Conservation (phyloP, 352 stramenopile species). For the Globisporangium nodosum region DNA sequence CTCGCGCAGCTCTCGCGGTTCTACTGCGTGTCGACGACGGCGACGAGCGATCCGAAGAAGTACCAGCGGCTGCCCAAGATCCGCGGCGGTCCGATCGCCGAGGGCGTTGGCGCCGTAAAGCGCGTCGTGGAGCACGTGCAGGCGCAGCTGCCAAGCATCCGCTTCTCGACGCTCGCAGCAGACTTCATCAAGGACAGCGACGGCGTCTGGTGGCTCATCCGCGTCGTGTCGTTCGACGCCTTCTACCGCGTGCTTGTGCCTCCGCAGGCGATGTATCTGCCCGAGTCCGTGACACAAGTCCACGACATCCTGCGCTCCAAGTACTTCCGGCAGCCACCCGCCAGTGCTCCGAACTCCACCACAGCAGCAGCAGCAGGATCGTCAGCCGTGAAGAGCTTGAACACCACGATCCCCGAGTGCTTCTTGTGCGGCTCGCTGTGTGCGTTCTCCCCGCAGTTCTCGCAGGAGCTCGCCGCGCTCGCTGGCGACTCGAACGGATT, state of each 20-base stretch:
- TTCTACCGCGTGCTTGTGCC: conserved; percentile 29
- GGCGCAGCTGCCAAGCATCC: conserved; percentile 48
- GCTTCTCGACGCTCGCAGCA: conserved; percentile 42
- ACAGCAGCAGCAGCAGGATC: not conserved
- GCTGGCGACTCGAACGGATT: conserved; percentile 18
- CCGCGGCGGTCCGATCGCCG: conserved; percentile 42
- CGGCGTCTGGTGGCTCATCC: conserved; percentile 67
- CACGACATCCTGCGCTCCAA: conserved; percentile 37
- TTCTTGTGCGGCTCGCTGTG: conserved; percentile 58
- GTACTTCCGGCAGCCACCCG: conserved; percentile 21
- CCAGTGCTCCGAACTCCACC: not conserved
- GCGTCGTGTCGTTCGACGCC: conserved; percentile 49
- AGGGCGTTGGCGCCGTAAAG: conserved; percentile 39
- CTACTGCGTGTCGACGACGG: conserved; percentile 32
- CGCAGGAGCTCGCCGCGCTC: conserved; percentile 33
- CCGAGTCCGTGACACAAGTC: conserved; percentile 42
- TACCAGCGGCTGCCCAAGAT: conserved; percentile 44
- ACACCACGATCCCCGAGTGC: conserved; percentile 22
- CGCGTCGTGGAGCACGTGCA: conserved; percentile 64
- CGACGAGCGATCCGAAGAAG: conserved; percentile 24
- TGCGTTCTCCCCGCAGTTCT: conserved; percentile 32
- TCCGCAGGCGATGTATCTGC: conserved; percentile 17
- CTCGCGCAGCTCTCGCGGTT: conserved; percentile 20
- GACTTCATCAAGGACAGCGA: conserved; percentile 68
- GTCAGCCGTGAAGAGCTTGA: conserved; percentile 2